Conservation (phyloP, 768 basidiomycete genomes). For the Termitomyces sp. region DNA sequence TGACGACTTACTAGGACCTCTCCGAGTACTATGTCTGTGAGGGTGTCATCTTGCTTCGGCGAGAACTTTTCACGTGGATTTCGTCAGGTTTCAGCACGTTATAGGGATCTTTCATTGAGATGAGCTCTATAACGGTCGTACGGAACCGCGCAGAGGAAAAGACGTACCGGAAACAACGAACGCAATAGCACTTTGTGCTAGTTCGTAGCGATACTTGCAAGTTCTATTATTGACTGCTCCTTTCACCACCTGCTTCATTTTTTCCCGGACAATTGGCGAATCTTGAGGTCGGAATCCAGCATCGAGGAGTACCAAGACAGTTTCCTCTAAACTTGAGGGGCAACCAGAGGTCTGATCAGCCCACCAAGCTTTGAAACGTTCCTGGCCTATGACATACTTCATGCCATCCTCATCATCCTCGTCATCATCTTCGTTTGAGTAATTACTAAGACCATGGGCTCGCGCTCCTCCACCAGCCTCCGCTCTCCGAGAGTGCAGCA, state of each 20-base stretch:
- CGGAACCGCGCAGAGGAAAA: constrained; percentile 21
- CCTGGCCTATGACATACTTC: constrained; percentile 19
- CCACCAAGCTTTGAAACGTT: constrained; percentile 64
- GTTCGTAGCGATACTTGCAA: constrained; percentile 38
- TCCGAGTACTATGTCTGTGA: constrained; percentile 46
- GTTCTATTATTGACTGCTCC: constrained; percentile 35
- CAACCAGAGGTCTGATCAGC: constrained; percentile 56
- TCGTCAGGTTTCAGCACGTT: constrained; percentile 48
- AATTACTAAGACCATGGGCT: constrained; percentile 34
- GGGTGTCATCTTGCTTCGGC: constrained; percentile 34
- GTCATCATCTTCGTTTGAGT: constrained; percentile 33
- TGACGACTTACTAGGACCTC: constrained; percentile 43
- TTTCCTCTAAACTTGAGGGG: constrained; percentile 62
- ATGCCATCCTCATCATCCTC: constrained; percentile 31
- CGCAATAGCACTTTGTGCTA: constrained; percentile 55
- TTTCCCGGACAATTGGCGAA: constrained; percentile 46
- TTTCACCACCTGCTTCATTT: constrained; percentile 44
- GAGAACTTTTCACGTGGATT: constrained; percentile 50
- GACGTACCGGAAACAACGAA: constrained; percentile 55
- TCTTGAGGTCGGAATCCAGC: constrained; percentile 50
- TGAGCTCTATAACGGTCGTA: background rate
- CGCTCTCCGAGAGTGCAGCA: constrained; percentile 26
- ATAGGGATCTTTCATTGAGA: constrained; percentile 37
- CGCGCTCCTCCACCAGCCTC: constrained; percentile 33
- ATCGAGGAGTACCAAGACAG: constrained; percentile 49